Evolutionary conservation across 2,329 filamentous ascomycete genomes (phyloP).

Genomic region (Colletotrichum higginsianum): DNA sequence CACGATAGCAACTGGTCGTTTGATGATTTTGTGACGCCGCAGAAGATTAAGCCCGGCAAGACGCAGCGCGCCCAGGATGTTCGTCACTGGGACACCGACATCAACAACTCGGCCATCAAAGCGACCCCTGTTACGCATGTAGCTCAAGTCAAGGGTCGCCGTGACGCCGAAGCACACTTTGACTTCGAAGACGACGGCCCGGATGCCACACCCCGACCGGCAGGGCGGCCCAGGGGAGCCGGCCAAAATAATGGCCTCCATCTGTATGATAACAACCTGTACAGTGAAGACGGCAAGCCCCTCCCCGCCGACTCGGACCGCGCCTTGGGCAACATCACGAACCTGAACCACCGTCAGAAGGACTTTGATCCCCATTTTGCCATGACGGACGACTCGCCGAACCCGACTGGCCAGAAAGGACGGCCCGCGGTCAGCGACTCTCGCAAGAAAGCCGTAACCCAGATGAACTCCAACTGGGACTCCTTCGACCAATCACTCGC

Average conservation of each 20-base stretch:
- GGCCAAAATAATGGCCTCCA: conserved; percentile 77
- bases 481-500: conserved; percentile 69
- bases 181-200: conserved; percentile 84
- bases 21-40: conserved; percentile 87
- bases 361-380: conserved; percentile 85
- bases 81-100: conserved; percentile 85
- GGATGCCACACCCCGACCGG: conserved; percentile 62
- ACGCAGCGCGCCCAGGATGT: conserved; percentile 75
- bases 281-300: conserved; percentile 68
- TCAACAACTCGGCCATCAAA: conserved; percentile 65
- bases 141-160: conserved; percentile 77
- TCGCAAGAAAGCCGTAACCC: conserved; percentile 79
- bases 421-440: conserved; percentile 66
- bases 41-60: conserved; percentile 77
- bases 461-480: conserved; percentile 78
- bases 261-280: conserved; percentile 85
- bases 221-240: conserved; percentile 66
- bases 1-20: conserved; percentile 88
- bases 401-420: conserved; percentile 57
- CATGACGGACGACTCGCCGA: conserved; percentile 78
- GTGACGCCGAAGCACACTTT: conserved; percentile 87
- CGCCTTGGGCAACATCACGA: conserved; percentile 77
- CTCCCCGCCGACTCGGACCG: conserved; percentile 54
- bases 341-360: conserved; percentile 80
- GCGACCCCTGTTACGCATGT: conserved; percentile 70